phyloP scores from a whole-genome alignment of 2,329 filamentous ascomycete species.

The Arthrocladium fulminans region DNA sequence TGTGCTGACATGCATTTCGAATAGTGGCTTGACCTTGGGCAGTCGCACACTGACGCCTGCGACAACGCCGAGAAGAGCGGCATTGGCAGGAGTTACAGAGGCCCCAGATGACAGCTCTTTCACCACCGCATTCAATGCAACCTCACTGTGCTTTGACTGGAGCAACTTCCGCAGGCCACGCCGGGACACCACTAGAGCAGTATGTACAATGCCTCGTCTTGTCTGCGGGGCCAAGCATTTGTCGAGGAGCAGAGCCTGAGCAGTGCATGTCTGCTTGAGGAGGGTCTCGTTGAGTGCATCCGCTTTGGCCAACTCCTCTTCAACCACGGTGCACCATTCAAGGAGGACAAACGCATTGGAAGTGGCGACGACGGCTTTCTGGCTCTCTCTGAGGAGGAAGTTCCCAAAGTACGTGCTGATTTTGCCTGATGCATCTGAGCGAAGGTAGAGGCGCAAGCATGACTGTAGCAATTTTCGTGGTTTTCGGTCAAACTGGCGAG shows the following conservation, averaged over 20 bases:
- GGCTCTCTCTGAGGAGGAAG: slow-evolving; percentile 61
- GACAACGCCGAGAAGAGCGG: slow-evolving; percentile 71
- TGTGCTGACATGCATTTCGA: slow-evolving; percentile 59
- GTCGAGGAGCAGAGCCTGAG: slow-evolving; percentile 66
- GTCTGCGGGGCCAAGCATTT: slow-evolving; percentile 61
- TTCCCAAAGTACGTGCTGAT: slow-evolving; percentile 43
- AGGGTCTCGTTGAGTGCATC: slow-evolving; percentile 49
- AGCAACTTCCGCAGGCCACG: slow-evolving; percentile 71
- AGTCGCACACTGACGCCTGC: slow-evolving; percentile 77
- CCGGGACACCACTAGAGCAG: slow-evolving; percentile 67
- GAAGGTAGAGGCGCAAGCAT: slow-evolving; percentile 62
- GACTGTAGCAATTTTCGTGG: slow-evolving; percentile 76
- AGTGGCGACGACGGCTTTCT: slow-evolving; percentile 67
- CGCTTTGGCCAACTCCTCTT: slow-evolving; percentile 59
- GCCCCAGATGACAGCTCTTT: slow-evolving; percentile 60
- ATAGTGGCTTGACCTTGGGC: slow-evolving; percentile 49
- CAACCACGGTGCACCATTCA: slow-evolving; percentile 77
- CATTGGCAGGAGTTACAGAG: slow-evolving; percentile 57
- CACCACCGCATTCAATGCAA: slow-evolving; percentile 56
- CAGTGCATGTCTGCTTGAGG: slow-evolving; percentile 53
- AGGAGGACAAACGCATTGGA: slow-evolving; percentile 78
- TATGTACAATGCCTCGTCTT: slow-evolving; percentile 58
- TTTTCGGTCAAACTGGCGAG: slow-evolving; percentile 73
- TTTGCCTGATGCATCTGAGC: slow-evolving; percentile 3
- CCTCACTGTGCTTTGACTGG: slow-evolving; percentile 48